phyloP scores from a whole-genome alignment of 2,329 filamentous ascomycete genomes.

The Fusarium musae region DNA sequence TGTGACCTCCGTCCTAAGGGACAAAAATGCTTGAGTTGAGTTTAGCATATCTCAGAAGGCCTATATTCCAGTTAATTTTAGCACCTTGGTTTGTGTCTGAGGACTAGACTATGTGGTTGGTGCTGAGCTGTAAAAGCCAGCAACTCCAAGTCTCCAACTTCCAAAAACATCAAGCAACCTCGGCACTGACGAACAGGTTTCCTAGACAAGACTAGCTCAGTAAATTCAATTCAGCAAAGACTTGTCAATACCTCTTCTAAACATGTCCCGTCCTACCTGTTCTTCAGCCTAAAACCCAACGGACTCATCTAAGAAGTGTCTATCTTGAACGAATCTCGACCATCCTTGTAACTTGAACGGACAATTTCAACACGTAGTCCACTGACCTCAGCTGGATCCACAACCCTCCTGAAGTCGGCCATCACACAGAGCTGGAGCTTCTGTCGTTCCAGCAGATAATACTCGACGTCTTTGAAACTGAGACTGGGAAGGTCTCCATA shows the following conservation, averaged over 20 bases:
- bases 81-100: neutral
- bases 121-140: neutral
- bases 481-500: neutral
- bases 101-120: neutral
- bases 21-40: neutral
- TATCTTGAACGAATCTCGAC: neutral
- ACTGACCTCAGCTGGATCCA: constrained; percentile 42
- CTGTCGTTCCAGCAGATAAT: constrained; percentile 52
- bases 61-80: neutral
- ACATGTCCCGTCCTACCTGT: neutral
- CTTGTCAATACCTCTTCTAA: neutral
- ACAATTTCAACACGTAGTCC: constrained; percentile 48
- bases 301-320: constrained; percentile 33
- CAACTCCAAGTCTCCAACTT: neutral
- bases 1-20: neutral
- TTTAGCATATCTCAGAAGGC: neutral
- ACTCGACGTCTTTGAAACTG: constrained; percentile 44
- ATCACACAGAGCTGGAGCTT: constrained; percentile 51
- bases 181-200: neutral
- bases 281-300: neutral
- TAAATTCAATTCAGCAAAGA: neutral
- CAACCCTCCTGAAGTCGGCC: constrained; percentile 39
- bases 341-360: constrained; percentile 37
- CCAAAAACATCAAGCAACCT: neutral
- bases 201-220: neutral